Evolutionary conservation across 106 monocot species (phyloP).

Genomic region (Xerophyta viscosa): DNA sequence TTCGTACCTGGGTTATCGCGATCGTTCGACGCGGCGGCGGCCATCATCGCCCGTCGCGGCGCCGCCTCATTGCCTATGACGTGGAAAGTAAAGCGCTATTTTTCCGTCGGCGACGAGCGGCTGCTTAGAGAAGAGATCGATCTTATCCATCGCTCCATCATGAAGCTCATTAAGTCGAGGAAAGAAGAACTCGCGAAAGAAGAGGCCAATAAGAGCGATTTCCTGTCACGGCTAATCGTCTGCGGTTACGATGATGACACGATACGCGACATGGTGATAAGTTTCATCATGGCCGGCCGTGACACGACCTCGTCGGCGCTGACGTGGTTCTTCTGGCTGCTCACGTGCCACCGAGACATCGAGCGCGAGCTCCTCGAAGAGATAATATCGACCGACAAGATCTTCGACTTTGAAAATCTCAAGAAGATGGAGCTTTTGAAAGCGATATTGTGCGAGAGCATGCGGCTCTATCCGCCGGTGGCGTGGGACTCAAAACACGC

Average conservation of each 20-base stretch:
- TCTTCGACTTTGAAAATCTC: conserved; percentile 17
- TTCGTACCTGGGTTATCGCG: conserved; percentile 3
- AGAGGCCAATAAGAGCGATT: conserved; percentile 17
- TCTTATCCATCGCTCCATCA: conserved; percentile 16
- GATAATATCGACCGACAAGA: not conserved
- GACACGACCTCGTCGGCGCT: conserved; percentile 69
- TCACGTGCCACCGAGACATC: conserved; percentile 23
- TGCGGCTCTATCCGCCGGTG: conserved; percentile 80
- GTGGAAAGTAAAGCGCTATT: conserved; percentile 38
- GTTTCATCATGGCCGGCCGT: conserved; percentile 62
- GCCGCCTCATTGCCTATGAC: conserved; percentile 6
- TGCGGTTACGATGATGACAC: conserved; percentile 19
- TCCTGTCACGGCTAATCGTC: conserved; percentile 32
- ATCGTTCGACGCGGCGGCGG: conserved; percentile 42
- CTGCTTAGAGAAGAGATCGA: conserved; percentile 14
- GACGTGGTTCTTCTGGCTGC: conserved; percentile 65
- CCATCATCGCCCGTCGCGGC: conserved; percentile 17
- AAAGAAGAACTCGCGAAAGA: not conserved
- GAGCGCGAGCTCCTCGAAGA: conserved; percentile 26
- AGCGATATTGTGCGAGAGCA: conserved; percentile 49
- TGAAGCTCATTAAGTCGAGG: conserved; percentile 16
- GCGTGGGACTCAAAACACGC: conserved; percentile 69
- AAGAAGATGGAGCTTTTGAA: conserved; percentile 45
- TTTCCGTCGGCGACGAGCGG: conserved; percentile 24
- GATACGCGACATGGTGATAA: conserved; percentile 59